Base-by-base conservation (phyloP, 1,284 basidiomycete genomes). In the Trichosporon faecale region DNA sequence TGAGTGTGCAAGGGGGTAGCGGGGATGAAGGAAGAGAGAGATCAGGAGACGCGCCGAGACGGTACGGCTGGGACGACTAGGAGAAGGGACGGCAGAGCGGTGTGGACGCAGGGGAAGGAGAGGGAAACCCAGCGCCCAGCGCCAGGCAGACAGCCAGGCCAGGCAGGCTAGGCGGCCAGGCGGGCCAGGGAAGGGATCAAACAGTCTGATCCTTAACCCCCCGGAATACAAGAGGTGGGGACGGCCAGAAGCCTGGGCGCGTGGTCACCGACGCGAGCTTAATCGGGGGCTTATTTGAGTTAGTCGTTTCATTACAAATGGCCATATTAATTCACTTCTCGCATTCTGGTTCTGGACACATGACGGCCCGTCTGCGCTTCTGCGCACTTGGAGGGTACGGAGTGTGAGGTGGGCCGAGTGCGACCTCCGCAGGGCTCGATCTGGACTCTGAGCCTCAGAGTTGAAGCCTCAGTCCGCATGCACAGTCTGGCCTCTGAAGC, bases 11-110 rank as follows among this genome's bases (percentile, higher is more conserved):
- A 27, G 63, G 12, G 33, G 35, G 27, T n/a, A 25, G 49, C 49
- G 21, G 21, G 49, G 49, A 52, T 52, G 49, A 5, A 5, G 21
- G 27, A 64, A 64, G 63, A 64, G 12, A 44, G 63, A 25, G 63
- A 64, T 64, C 35, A 64, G 63, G 63, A 23, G 63, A 33, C 35
- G n/a, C 35, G 63, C 31, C 21, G 63, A 64, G 63, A 64, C 27
- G 3, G 29, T 5, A 33, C 2, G 18, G 57, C 57, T 29, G 57
- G 27, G 57, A 61, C 29, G 31, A 61, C 27, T n/a, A 61, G 57
- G 57, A 31, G 27, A n/a, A 46, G 8, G 49, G 49, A n/a, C 18
- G 49, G 49, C 49, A 52, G 49, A 21, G 49, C 49, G 49, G 49
- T 52, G 23, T 25, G 49, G 49, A 52, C 21, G 49, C 21, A 21